Evolutionary conservation across 2,329 filamentous ascomycete species (phyloP), one percentile per base, ranked within the genome.

Genomic region (Sphaerulina musiva): DNA sequence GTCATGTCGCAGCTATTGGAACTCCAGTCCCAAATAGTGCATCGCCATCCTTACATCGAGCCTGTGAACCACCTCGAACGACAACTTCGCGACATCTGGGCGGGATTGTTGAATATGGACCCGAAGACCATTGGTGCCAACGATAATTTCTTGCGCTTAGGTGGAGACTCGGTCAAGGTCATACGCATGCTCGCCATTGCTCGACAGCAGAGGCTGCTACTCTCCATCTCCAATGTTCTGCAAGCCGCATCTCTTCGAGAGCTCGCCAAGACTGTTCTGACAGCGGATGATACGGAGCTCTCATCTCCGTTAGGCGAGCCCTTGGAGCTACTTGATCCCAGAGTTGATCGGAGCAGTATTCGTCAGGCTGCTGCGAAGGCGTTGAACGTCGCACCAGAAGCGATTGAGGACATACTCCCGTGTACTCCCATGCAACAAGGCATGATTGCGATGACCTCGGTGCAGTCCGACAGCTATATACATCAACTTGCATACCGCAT

Each of bases 341-440:
- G 11, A 8, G 1, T 9, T 2, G 32, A 36, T 36, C 32, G 20
- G 11, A 9, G 11, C 31, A 38, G 4, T 9, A 39, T 38, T 12
- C 29, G 48, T 4, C 10, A 23, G 17, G 39, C 17, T 10, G 48
- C 39, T 23, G 48, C 48, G 4, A 26, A 42, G 20, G 17, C 40
- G 9, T 44, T 38, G n/a, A 10, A 9, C n/a, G 5, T 50, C 9
- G n/a, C 29, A 7, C 8, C 40, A 6, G 48, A 50, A 6, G 56
- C 62, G 20, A 59, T 72, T n/a, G 75, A 80, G 48, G 79, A 82
- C 54, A 64, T 79, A 0, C 81, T 80, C 48, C 78, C 78, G 1
- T 55, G 44, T 34, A 58, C 56, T 10, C n/a, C 58, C 10, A 14
- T 57, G 23, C 57, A 59, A 34, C 65, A 58, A 14, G 51, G 49